Evolutionary conservation across 139 green algal genomes (phyloP).

Genomic region (Chlamydomonas sp.): DNA sequence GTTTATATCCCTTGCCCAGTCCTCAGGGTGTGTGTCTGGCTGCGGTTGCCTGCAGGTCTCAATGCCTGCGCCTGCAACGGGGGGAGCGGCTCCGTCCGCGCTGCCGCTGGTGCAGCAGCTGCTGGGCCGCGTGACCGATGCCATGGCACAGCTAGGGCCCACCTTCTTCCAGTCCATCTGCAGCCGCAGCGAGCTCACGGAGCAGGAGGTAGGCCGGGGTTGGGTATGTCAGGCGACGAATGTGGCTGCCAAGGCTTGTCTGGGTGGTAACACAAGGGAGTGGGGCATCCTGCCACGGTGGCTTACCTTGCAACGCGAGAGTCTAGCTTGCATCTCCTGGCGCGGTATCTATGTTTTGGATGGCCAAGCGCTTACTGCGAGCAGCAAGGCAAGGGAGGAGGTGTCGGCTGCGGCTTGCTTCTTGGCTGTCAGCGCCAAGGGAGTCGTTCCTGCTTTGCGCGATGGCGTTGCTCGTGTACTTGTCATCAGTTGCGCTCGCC

Average conservation of each 20-base stretch:
- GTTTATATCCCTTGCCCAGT: too few species aligned
- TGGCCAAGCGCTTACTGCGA: too few species aligned
- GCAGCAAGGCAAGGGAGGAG: not conserved
- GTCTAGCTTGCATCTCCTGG: too few species aligned
- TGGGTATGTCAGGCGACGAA: too few species aligned
- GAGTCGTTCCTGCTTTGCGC: too few species aligned
- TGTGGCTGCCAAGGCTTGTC: too few species aligned
- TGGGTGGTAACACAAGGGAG: too few species aligned
- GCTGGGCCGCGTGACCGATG: not conserved
- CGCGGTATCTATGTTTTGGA: too few species aligned
- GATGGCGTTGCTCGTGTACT: too few species aligned
- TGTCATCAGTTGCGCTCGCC: too few species aligned
- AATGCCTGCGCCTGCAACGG: not conserved
- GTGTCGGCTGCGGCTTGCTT: not conserved
- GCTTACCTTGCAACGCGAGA: too few species aligned
- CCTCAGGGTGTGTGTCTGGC: not conserved
- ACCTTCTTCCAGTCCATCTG: conserved; percentile 17
- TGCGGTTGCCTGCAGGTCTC: not conserved
- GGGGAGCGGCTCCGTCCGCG: not conserved
- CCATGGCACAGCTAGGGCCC: not conserved
- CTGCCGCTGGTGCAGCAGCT: conserved; percentile 13
- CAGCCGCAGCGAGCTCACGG: not conserved
- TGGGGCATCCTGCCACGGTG: too few species aligned
- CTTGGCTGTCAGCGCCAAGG: not conserved
- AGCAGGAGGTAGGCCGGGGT: not conserved